phyloP scores from a whole-genome alignment of 257 asterid genomes.

The Ilex asprella region DNA sequence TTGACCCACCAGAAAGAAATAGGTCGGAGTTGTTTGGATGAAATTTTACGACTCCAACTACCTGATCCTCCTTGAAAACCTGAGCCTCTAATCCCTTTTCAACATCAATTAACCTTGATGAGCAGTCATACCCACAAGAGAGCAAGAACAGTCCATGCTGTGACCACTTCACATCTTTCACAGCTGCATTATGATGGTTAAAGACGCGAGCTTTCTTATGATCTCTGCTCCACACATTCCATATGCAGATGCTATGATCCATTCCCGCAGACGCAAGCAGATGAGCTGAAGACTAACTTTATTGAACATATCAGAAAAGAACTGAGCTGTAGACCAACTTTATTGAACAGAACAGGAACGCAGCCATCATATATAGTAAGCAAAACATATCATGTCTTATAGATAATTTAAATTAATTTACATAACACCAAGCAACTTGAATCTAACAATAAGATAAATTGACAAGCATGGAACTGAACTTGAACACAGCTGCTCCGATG shows the following conservation, averaged over 20 bases:
- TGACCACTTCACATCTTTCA: constrained; percentile 93
- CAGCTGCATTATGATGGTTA: constrained; percentile 60
- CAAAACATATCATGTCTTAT: background rate
- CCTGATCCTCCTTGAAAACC: constrained; percentile 77
- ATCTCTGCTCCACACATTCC: constrained; percentile 82
- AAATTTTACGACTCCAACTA: constrained; percentile 68
- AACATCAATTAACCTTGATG: constrained; percentile 74
- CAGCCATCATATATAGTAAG: constrained; percentile 10
- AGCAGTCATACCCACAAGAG: constrained; percentile 92
- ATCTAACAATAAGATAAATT: too few relatives aligned
- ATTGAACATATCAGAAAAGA: constrained; percentile 31
- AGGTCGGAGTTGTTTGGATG: constrained; percentile 63
- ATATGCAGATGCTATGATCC: constrained; percentile 71
- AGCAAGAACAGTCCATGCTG: constrained; percentile 57
- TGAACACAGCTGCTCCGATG: too few relatives aligned
- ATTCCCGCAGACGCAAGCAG: constrained; percentile 93
- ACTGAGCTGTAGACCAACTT: constrained; percentile 59
- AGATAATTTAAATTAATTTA: too few relatives aligned
- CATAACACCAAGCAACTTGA: too few relatives aligned
- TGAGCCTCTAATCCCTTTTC: constrained; percentile 57
- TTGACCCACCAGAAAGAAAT: constrained; percentile 87
- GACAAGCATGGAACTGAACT: too few relatives aligned
- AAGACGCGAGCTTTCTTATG: constrained; percentile 51
- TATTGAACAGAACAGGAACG: constrained; percentile 32
- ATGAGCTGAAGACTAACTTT: constrained; percentile 63